These are phyloP conservation scores for Puya raimondii DNA, from an alignment of 176 grass and related monocot species.

Conservation along the genomic window DNA sequence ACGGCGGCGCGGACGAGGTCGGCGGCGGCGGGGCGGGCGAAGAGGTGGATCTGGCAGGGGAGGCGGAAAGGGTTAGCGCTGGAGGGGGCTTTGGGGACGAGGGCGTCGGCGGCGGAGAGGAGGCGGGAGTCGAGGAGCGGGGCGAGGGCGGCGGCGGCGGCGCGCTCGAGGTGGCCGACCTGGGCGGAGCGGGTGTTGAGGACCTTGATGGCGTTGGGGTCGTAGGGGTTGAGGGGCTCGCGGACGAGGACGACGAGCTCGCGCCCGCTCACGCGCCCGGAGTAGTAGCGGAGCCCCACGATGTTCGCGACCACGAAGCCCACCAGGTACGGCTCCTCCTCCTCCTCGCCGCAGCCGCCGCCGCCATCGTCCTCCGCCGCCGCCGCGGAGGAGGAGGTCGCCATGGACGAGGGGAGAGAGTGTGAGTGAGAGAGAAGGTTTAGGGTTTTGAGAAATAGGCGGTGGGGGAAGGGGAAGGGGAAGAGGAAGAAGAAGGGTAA, in stretches of 20 bases:
- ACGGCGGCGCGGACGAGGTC: slow-evolving; percentile 25
- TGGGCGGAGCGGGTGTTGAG: slow-evolving; percentile 28
- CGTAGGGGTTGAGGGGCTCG: slow-evolving; percentile 49
- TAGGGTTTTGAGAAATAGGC: background rate
- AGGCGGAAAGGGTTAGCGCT: slow-evolving; percentile 13
- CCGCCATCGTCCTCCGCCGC: background rate
- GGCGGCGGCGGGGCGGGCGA: slow-evolving; percentile 34
- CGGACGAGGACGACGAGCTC: slow-evolving; percentile 53
- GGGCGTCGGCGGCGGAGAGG: slow-evolving; percentile 30
- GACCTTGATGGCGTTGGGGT: slow-evolving; percentile 68
- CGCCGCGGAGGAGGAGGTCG: background rate
- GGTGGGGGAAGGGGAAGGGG: background rate
- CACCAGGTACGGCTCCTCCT: slow-evolving; percentile 41
- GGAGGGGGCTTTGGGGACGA: slow-evolving; percentile 41
- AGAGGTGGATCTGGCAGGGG: slow-evolving; percentile 74
- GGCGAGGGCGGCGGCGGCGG: slow-evolving; percentile 28
- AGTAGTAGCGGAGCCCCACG: slow-evolving; percentile 45
- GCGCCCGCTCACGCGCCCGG: slow-evolving; percentile 37
- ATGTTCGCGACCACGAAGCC: slow-evolving; percentile 67
- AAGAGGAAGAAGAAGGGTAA: slow-evolving; percentile 9
- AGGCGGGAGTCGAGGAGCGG: slow-evolving; percentile 65
- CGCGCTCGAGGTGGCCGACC: slow-evolving; percentile 42
- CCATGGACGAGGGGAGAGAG: background rate
- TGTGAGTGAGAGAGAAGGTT: background rate
- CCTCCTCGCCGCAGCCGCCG: slow-evolving; percentile 1